Conservation (phyloP, 2,329 filamentous ascomycete species). For the Stachybotrys chlorohalonatus region DNA sequence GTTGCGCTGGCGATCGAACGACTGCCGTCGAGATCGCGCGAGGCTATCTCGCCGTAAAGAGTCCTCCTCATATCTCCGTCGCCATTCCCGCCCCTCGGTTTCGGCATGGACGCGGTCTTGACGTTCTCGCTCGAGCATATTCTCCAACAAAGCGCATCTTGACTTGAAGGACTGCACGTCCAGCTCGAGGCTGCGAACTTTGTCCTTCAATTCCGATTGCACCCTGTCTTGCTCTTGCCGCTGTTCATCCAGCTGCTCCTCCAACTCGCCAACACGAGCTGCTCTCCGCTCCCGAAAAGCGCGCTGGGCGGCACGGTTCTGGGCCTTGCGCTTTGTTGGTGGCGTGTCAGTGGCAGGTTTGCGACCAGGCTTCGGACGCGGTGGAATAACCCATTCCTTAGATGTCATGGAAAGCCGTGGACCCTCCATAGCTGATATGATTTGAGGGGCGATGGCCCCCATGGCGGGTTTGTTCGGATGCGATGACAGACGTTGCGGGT, state of each 20-base stretch:
- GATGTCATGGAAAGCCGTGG: slow-evolving; percentile 57
- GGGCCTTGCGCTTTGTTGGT: slow-evolving; percentile 85
- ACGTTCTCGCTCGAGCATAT: slow-evolving; percentile 51
- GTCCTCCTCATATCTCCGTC: slow-evolving; percentile 18
- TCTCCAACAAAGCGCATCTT: slow-evolving; percentile 54
- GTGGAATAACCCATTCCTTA: slow-evolving; percentile 80
- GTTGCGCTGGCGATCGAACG: slow-evolving; percentile 17
- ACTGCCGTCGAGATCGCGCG: slow-evolving; percentile 14
- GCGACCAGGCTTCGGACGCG: slow-evolving; percentile 78
- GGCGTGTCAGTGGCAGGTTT: slow-evolving; percentile 93
- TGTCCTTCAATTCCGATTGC: slow-evolving; percentile 48
- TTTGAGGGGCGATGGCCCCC: slow-evolving; percentile 36
- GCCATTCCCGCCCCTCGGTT: slow-evolving; percentile 27
- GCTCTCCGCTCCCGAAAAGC: slow-evolving; percentile 83
- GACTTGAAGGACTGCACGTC: slow-evolving; percentile 58
- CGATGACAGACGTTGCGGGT: slow-evolving; percentile 11
- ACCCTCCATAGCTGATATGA: slow-evolving; percentile 23
- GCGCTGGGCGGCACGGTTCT: slow-evolving; percentile 86
- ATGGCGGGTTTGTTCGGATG: slow-evolving; percentile 36
- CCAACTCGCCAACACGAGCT: slow-evolving; percentile 69
- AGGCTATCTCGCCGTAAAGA: slow-evolving; percentile 16
- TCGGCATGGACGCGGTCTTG: slow-evolving; percentile 35
- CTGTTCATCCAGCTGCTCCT: slow-evolving; percentile 56
- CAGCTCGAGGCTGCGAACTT: slow-evolving; percentile 49
- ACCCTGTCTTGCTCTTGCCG: slow-evolving; percentile 47